Conservation (phyloP, 2,329 filamentous ascomycete species). For the Colletotrichum sp. region DNA sequence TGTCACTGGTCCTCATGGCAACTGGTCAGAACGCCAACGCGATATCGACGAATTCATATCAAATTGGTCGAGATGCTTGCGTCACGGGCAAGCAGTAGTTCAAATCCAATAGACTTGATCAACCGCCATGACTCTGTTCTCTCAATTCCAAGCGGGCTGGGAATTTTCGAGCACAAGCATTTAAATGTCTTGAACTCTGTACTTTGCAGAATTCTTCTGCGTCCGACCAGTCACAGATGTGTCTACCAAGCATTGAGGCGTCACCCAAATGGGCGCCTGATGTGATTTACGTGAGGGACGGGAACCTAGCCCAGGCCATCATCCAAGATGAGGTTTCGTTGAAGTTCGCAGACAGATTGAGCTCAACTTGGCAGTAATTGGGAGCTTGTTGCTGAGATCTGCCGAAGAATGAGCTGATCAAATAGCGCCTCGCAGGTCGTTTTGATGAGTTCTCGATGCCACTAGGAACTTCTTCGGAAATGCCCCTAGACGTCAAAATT, state of each 20-base stretch:
- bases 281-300: neutral
- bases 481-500: neutral
- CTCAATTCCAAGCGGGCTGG: neutral
- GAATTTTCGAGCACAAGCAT: neutral
- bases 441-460: neutral
- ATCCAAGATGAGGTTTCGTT: neutral
- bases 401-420: neutral
- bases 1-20: neutral
- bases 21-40: neutral
- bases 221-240: neutral
- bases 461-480: neutral
- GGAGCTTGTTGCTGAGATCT: neutral
- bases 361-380: neutral
- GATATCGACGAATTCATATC: neutral
- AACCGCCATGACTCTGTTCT: neutral
- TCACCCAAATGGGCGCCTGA: neutral
- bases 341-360: neutral
- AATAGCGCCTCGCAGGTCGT: neutral
- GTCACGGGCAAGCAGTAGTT: no score
- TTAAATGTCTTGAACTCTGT: neutral
- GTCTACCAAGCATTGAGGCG: neutral
- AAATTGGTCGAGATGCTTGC: neutral
- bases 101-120: neutral
- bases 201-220: neutral
- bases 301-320: neutral